These are phyloP conservation scores for Boletellus dicymbophilus DNA, from an alignment of 1,284 basidiomycete genomes.

Conservation along the genomic window DNA sequence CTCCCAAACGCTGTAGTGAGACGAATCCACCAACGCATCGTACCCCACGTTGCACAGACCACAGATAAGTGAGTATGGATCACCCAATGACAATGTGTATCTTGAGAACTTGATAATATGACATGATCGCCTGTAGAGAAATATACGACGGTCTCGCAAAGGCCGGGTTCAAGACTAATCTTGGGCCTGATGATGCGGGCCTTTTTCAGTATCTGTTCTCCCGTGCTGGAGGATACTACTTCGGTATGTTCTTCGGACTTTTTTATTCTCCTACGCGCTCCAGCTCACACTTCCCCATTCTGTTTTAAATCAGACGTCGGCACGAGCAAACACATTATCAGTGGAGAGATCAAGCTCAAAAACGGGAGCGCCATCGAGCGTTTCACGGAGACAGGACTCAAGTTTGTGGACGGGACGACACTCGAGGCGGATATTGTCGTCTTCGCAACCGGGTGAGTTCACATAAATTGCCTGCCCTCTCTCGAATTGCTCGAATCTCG, in stretches of 20 bases:
- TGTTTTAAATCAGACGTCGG: conserved; percentile 51
- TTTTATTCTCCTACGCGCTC: too few relatives aligned
- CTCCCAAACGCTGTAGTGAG: conserved; percentile 19
- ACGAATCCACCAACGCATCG: conserved; percentile 20
- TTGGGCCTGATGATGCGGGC: conserved; percentile 42
- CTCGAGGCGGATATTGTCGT: conserved; percentile 64
- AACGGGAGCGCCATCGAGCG: conserved; percentile 55
- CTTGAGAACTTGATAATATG: not conserved
- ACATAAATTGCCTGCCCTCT: too few relatives aligned
- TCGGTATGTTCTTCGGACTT: conserved; percentile 33
- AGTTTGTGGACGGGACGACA: conserved; percentile 66
- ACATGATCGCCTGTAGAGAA: too few relatives aligned
- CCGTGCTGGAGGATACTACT: conserved; percentile 43
- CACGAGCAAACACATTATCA: conserved; percentile 62
- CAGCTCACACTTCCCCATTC: not conserved
- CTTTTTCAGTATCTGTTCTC: conserved; percentile 36
- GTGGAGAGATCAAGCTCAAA: conserved; percentile 77
- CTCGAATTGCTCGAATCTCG: too few relatives aligned
- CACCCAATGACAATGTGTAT: not conserved
- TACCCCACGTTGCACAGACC: conserved; percentile 15
- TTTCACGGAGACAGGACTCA: conserved; percentile 57
- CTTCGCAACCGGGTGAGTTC: conserved; percentile 56
- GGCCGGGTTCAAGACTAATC: conserved; percentile 44
- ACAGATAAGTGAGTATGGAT: conserved; percentile 21
- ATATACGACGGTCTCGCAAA: conserved; percentile 40